Evolutionary conservation across 176 grass and related monocot genomes (phyloP).

Genomic region (Oryza longistaminata): DNA sequence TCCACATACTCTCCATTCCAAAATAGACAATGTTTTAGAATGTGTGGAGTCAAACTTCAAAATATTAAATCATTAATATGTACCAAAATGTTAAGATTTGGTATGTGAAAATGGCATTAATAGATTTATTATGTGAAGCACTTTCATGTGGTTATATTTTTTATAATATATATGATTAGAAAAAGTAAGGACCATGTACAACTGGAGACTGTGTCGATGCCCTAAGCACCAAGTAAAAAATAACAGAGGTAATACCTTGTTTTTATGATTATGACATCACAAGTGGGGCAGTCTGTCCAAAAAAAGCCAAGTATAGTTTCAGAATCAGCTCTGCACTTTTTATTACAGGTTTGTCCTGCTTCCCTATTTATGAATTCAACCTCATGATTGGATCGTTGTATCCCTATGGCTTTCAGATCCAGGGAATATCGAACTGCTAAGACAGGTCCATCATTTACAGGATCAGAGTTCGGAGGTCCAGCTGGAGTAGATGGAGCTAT

Average conservation of each 20-base stretch:
- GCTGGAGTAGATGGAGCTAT: conserved; percentile 47
- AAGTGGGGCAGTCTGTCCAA: conserved; percentile 94
- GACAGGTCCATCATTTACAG: conserved; percentile 75
- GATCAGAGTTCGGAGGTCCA: conserved; percentile 87
- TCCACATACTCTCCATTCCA: background rate
- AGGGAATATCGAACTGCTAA: conserved; percentile 85
- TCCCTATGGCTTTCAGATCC: conserved; percentile 76
- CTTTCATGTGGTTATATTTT: background rate
- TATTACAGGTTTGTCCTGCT: conserved; percentile 60
- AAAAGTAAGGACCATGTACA: background rate
- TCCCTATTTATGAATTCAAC: conserved; percentile 91
- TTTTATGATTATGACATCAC: conserved; percentile 92
- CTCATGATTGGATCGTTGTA: conserved; percentile 78
- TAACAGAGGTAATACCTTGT: conserved; percentile 55
- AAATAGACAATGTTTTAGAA: background rate
- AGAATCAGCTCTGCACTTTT: conserved; percentile 75
- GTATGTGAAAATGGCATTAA: background rate
- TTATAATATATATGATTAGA: background rate
- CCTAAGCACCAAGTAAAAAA: background rate
- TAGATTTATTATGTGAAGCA: background rate
- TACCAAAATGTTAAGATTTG: background rate
- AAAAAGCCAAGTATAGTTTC: conserved; percentile 92
- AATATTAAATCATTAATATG: background rate
- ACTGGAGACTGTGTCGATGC: background rate
- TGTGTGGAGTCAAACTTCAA: background rate